Evolutionary conservation across 2,329 filamentous ascomycete genomes (phyloP), one percentile per base, ranked within the genome.

Genomic region (Microascus cirrosus): DNA sequence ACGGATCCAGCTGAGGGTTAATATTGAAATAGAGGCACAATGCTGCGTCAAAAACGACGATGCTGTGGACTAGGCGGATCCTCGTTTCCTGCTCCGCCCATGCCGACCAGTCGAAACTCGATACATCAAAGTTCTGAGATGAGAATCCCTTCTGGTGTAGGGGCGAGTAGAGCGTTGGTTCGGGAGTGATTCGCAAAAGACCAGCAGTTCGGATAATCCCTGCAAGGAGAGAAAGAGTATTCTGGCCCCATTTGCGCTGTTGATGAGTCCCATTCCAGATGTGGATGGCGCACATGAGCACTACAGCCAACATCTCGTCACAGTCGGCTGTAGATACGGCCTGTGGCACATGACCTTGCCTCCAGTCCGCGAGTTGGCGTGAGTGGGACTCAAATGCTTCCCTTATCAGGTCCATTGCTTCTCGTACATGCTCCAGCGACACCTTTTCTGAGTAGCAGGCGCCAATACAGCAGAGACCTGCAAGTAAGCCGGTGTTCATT

Each of bases 51-150:
- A 80, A 74, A 20, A 89, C 70, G 65, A 84, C 84, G 2, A 89
- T 76, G 63, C 82, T 77, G 64, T 84, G 84, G 76, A 88, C 80
- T 20, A 84, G 70, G 48, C 87, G 78, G 34, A 81, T 80, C 50
- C 85, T 80, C 66, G 81, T 83, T 71, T 91, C 87, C 64, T 90
- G 86, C 60, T 86, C 82, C 36, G 88, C 73, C 87, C 87, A 90
- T 4, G 72, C 68, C 22, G 67, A 66, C 87, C 87, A 90, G 60
- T 84, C 77, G 71, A 87, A 89, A 42, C 75, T 73, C 25, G 76
- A 72, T 8, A 76, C 67, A 58, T 77, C 74, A 56, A 79, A 70
- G 56, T 68, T 74, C 36, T 76, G 71, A 4, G 74, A 67, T 4
- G 73, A 65, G 65, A 82, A 73, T 59, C 75, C 70, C 12, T 77